Base-by-base conservation (phyloP, 768 basidiomycete genomes). In the Termitomyces sp. region DNA sequence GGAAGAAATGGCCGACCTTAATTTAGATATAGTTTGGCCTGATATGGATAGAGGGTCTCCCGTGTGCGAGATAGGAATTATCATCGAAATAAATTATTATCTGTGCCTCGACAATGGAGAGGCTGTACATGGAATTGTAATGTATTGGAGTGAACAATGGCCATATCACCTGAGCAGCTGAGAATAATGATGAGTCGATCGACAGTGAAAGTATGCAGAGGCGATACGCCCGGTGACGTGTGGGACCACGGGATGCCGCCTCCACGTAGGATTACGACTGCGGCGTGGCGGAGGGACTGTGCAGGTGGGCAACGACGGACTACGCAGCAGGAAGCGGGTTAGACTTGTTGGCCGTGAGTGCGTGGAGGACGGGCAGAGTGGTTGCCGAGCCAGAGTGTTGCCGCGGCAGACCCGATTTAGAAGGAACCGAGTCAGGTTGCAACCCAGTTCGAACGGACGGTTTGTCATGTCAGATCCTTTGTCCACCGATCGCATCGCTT, bases 381-480 rank as follows among this genome's bases (percentile, higher is more conserved):
- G 57, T 43, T 64, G 63, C 63, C 63, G 63, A 61, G 52, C 55
- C 58, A 58, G 55, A n/a, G 51, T n/a, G 52, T 33, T 59, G 61
- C 60, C 60, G 63, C 63, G 63, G 63, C 60, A 62, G 18, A 20
- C 57, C 52, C 12, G 40, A 62, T 58, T 56, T 45, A 42, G 61
- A 13, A 55, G 26, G 43, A 43, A 39, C n/a, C 55, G 61, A 66
- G 61, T 66, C 57, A 58, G 56, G 22, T 45, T 45, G 48, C 53
- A 24, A 40, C 18, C 55, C 60, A 61, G 59, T 52, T 63, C 61
- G 57, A 32, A 33, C 56, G 63, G 59, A 51, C 33, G 36, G 55
- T 65, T 67, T 65, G 64, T 64, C 63, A 66, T 65, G 64, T 64
- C 63, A 66, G 61, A 64, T 61, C 61, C 54, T 58, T 61, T 60